Evolutionary conservation across 148 eudicot genomes (phyloP).

Genomic region (Salicornia ramosissima): DNA sequence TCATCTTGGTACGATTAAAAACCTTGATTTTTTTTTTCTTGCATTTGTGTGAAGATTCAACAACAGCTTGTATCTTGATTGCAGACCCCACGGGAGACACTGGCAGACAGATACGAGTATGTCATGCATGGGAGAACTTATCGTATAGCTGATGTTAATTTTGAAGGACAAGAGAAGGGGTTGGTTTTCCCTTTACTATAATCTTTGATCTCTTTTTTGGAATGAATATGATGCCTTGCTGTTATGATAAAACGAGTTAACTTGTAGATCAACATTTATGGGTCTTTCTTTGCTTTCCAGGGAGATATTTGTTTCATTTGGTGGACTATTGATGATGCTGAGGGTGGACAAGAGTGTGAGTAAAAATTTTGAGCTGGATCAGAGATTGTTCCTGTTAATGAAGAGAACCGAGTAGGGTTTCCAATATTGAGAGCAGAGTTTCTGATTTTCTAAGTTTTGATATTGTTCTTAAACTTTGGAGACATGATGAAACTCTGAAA

Average conservation of each 20-base stretch:
- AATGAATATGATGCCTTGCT: neutral
- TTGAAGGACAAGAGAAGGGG: slow-evolving; percentile 59
- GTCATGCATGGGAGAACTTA: slow-evolving; percentile 91
- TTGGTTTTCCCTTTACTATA: slow-evolving; percentile 22
- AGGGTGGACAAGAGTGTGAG: slow-evolving; percentile 65
- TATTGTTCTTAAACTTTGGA: neutral
- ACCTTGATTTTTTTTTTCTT: neutral
- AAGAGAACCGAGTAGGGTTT: slow-evolving; percentile 51
- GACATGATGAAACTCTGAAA: neutral
- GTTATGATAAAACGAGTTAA: neutral
- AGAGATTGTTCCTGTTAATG: slow-evolving; percentile 73
- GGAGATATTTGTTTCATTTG: slow-evolving; percentile 76
- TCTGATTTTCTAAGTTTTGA: neutral
- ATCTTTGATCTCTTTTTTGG: neutral
- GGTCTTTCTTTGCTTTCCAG: slow-evolving; percentile 30
- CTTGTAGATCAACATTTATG: slow-evolving; percentile 12
- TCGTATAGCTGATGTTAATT: slow-evolving; percentile 54
- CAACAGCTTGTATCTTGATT: slow-evolving; percentile 16
- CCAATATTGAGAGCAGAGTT: neutral
- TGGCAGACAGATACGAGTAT: slow-evolving; percentile 87
- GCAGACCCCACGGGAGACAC: slow-evolving; percentile 70
- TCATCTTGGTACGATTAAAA: neutral
- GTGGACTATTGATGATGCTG: slow-evolving; percentile 87
- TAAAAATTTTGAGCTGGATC: slow-evolving; percentile 75
- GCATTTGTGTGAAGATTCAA: neutral